Evolutionary conservation across 2,329 filamentous ascomycete genomes (phyloP).

Genomic region (Colletotrichum spinosum): DNA sequence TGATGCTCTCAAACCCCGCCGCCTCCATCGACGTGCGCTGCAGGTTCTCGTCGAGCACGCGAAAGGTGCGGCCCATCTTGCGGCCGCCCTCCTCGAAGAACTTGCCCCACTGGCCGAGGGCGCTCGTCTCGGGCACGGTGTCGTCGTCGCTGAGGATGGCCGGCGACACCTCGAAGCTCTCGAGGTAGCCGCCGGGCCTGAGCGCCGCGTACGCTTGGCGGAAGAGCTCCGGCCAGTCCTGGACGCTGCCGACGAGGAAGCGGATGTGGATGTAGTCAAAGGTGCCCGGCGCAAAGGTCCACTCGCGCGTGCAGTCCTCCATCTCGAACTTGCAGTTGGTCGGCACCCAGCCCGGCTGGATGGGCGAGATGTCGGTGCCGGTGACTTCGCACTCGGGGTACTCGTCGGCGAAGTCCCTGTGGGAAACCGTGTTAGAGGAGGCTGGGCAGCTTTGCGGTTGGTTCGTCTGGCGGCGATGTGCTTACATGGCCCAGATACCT

Average conservation of each 20-base stretch:
- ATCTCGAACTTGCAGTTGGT: conserved; percentile 67
- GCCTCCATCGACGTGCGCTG: conserved; percentile 46
- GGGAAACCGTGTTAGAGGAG: not conserved
- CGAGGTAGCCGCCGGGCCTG: conserved; percentile 58
- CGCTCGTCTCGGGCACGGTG: conserved; percentile 43
- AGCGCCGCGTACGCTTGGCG: conserved; percentile 60
- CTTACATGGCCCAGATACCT: conserved; percentile 36
- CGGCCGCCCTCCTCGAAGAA: conserved; percentile 49
- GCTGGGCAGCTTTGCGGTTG: too few species aligned
- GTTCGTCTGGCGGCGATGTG: too few species aligned
- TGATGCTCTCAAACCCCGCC: conserved; percentile 43
- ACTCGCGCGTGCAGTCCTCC: conserved; percentile 68
- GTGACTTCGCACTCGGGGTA: conserved; percentile 58
- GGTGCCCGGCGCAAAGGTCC: conserved; percentile 56
- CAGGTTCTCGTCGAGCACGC: conserved; percentile 45
- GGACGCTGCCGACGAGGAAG: conserved; percentile 63
- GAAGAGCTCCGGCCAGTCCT: conserved; percentile 64
- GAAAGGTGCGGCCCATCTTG: conserved; percentile 47
- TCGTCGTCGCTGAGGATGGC: conserved; percentile 45
- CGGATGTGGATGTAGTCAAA: conserved; percentile 71
- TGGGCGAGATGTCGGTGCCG: conserved; percentile 69
- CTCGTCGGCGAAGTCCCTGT: conserved; percentile 60
- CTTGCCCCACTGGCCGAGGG: conserved; percentile 48
- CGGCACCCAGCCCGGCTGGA: conserved; percentile 67
- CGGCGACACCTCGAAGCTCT: conserved; percentile 51